Conservation (phyloP, 345 rosid species). For the Brassica nigra region DNA sequence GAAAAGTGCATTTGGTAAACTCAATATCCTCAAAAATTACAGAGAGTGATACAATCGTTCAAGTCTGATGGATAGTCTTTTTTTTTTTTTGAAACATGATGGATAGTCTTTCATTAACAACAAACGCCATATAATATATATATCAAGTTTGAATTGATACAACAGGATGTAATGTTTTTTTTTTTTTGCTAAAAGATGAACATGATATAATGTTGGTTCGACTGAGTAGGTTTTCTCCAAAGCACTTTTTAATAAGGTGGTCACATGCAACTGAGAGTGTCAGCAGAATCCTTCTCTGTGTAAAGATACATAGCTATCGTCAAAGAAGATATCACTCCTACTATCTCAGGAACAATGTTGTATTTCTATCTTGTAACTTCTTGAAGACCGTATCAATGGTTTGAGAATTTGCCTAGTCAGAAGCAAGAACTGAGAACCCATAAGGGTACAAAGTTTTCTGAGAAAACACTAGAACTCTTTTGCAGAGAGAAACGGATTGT, state of each 20-base stretch:
- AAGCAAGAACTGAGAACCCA: no score
- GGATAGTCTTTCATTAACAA: neutral
- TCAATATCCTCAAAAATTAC: no score
- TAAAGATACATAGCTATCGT: slow-evolving; percentile 53
- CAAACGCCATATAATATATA: slow-evolving; percentile 28
- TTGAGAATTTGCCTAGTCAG: no score
- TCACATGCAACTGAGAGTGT: slow-evolving; percentile 57
- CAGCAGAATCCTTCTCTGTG: slow-evolving; percentile 56
- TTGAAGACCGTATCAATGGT: no score
- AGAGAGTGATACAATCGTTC: neutral
- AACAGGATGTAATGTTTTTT: no score
- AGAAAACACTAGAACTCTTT: slow-evolving; percentile 41
- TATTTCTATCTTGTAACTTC: no score
- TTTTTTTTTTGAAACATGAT: neutral
- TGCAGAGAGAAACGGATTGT: slow-evolving; percentile 51
- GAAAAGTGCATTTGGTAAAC: no score
- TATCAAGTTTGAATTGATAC: neutral
- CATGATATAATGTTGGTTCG: slow-evolving; percentile 46
- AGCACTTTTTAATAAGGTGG: slow-evolving; percentile 53
- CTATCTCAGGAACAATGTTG: slow-evolving; percentile 43
- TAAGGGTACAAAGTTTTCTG: no score
- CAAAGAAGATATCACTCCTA: slow-evolving; percentile 52
- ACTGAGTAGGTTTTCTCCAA: slow-evolving; percentile 49
- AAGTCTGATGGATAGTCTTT: neutral
- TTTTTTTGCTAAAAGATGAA: no score